Evolutionary conservation across 2,329 filamentous ascomycete genomes (phyloP).

Genomic region (Raffaelea deltoideospora): DNA sequence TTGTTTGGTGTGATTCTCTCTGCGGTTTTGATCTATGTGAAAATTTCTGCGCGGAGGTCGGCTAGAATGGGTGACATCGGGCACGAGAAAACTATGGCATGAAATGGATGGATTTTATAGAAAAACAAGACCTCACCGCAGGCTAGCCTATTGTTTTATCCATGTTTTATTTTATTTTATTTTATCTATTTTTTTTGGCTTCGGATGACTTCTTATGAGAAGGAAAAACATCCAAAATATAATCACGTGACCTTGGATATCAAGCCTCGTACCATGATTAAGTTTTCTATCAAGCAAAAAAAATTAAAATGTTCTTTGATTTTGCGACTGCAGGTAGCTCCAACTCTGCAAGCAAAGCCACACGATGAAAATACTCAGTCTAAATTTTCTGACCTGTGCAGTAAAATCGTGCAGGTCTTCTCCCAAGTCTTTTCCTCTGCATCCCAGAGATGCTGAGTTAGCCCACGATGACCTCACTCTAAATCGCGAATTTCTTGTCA

Average conservation of each 20-base stretch:
- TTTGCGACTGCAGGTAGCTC: not conserved
- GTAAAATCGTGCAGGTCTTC: slow-evolving; percentile 86
- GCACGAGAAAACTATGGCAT: slow-evolving; percentile 30
- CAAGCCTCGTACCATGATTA: too few species aligned
- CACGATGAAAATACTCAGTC: slow-evolving; percentile 81
- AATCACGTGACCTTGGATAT: too few species aligned
- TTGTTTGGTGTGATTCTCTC: slow-evolving; percentile 32
- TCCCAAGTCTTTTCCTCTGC: slow-evolving; percentile 69
- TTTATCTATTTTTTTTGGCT: too few species aligned
- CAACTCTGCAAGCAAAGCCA: not conserved
- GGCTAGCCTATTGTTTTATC: too few species aligned
- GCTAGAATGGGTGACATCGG: slow-evolving; percentile 15
- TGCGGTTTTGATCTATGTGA: slow-evolving; percentile 29
- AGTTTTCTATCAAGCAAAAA: too few species aligned
- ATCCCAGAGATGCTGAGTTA: slow-evolving; percentile 83
- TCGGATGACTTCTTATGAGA: too few species aligned
- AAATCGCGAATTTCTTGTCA: slow-evolving; percentile 66
- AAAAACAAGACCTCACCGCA: too few species aligned
- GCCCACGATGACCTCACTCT: slow-evolving; percentile 70
- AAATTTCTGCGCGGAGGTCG: slow-evolving; percentile 21
- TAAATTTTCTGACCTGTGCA: slow-evolving; percentile 94
- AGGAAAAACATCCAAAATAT: too few species aligned
- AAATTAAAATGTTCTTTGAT: not conserved
- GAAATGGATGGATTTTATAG: not conserved
- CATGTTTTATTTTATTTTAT: too few species aligned